Evolutionary conservation across 805 yeast species (phyloP), one percentile per base, ranked within the genome.

Genomic region (Hanseniaspora hatyaiensis): DNA sequence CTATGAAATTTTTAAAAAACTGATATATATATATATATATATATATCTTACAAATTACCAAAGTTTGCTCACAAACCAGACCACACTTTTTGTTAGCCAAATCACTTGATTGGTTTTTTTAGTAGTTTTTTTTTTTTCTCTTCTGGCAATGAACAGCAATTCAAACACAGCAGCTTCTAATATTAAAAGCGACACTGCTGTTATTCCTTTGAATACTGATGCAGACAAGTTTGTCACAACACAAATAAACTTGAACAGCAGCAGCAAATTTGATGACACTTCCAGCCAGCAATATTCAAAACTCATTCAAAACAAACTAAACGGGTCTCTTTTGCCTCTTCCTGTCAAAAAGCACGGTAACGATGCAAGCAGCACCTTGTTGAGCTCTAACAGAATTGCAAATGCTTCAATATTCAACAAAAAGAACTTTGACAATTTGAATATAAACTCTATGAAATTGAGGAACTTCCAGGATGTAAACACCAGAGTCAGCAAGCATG

Each of bases 401-500:
- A 38, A 30, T 31, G 13, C 34, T 15, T 12, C 39, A 11, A 22
- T 48, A 3, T 48, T 41, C 30, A 38, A 23, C 4, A 48, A 24
- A 8, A 37, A 26, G 5, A 48, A 37, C 19, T 41, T 48, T 34
- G 51, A 48, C 8, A 26, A 33, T 16, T 26, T 48, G 34, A 42
- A 48, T 26, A 16, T 48, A 13, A 28, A 31, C 9, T 37, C 40
- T 11, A 24, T 43, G 9, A 34, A 34, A 31, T 8, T 30, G 12
- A 41, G 20, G 24, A 41, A 48, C 22, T 41, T 36, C n/a, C 47
- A 41, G 31, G 39, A 41, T 26, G 39, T 42, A 9, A 37, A 41
- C 9, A 40, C 38, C 13, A 45, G 42, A 45, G 32, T 45, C 4
- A 26, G 26, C 12, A 45, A 45, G 13, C 42, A 31, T 11, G 40